Evolutionary conservation across 2,329 filamentous ascomycete genomes (phyloP).

Genomic region (Escovopsis sp.): DNA sequence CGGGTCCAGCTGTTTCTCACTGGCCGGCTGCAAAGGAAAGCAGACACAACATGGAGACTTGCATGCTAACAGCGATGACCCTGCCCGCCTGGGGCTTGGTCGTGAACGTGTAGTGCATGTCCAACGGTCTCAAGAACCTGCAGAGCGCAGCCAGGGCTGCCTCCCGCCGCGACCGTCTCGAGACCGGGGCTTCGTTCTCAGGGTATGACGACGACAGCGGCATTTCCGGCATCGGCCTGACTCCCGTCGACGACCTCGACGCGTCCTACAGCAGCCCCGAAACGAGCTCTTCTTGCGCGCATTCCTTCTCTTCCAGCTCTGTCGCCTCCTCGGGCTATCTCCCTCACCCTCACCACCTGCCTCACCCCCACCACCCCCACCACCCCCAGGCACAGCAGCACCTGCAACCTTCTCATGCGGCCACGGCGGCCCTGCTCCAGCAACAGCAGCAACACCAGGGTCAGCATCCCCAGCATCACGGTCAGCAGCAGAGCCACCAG

Average conservation of each 20-base stretch:
- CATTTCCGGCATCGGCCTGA: slow-evolving; percentile 47
- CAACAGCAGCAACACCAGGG: slow-evolving; percentile 10
- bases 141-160: slow-evolving; percentile 53
- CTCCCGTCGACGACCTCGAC: slow-evolving; percentile 44
- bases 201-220: slow-evolving; percentile 57
- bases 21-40: too few species aligned
- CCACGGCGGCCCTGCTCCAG: slow-evolving; percentile 5
- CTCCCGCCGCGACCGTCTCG: slow-evolving; percentile 48
- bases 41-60: too few species aligned
- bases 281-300: slow-evolving; percentile 28
- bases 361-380: slow-evolving; percentile 12
- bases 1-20: not conserved
- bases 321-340: slow-evolving; percentile 10
- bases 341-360: slow-evolving; percentile 2
- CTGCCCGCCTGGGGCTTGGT: not conserved
- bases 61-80: slow-evolving; percentile 5
- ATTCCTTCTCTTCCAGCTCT: slow-evolving; percentile 25
- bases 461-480: slow-evolving; percentile 13
- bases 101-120: slow-evolving; percentile 50
- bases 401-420: slow-evolving; percentile 11
- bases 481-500: slow-evolving; percentile 12
- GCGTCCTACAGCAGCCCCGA: slow-evolving; percentile 42
- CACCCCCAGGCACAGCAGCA: slow-evolving; percentile 14
- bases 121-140: slow-evolving; percentile 69
- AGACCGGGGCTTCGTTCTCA: slow-evolving; percentile 23